These are phyloP conservation scores for Penicillium lividum DNA, from an alignment of 495 filamentous ascomycete species.

Conservation along the genomic window DNA sequence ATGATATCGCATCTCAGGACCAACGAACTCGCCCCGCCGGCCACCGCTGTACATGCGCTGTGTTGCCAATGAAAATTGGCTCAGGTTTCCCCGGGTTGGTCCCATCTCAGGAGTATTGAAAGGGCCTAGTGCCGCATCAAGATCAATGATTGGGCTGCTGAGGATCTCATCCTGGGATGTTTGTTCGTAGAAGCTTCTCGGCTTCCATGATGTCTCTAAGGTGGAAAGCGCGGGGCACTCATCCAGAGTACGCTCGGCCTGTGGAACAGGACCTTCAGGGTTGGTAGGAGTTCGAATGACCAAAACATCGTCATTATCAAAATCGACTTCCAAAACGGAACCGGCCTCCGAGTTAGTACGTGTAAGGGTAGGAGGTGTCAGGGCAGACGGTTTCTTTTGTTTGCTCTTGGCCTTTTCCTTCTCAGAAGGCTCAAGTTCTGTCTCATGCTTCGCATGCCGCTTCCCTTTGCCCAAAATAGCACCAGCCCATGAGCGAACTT, in stretches of 20 bases:
- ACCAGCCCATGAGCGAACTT: slow-evolving; percentile 79
- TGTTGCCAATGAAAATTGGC: slow-evolving; percentile 60
- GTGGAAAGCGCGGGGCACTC: slow-evolving; percentile 28
- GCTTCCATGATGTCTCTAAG: slow-evolving; percentile 49
- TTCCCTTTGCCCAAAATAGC: slow-evolving; percentile 70
- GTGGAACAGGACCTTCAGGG: slow-evolving; percentile 31
- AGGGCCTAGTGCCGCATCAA: slow-evolving; percentile 93
- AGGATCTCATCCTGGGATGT: slow-evolving; percentile 53
- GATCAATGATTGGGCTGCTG: slow-evolving; percentile 78
- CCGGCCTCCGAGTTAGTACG: slow-evolving; percentile 45
- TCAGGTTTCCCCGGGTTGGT: slow-evolving; percentile 47
- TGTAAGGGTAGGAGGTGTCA: slow-evolving; percentile 44
- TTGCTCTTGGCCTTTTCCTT: slow-evolving; percentile 23
- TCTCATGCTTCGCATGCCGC: slow-evolving; percentile 37
- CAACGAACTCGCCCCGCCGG: slow-evolving; percentile 65
- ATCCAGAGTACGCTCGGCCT: slow-evolving; percentile 20
- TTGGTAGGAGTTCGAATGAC: slow-evolving; percentile 49
- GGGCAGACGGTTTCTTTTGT: slow-evolving; percentile 21
- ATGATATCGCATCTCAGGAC: slow-evolving; percentile 87
- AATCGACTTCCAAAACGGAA: slow-evolving; percentile 50
- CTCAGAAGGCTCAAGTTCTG: neutral
- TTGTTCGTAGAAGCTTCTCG: slow-evolving; percentile 49
- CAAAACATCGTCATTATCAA: slow-evolving; percentile 56
- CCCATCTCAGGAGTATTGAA: slow-evolving; percentile 76
- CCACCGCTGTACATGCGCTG: slow-evolving; percentile 90